A percentile compares a stretch with the other conserved stretches of the same genome.
phyloP scores from a whole-genome alignment of 1,284 basidiomycete genomes.

The Ceratobasidium sp. region DNA sequence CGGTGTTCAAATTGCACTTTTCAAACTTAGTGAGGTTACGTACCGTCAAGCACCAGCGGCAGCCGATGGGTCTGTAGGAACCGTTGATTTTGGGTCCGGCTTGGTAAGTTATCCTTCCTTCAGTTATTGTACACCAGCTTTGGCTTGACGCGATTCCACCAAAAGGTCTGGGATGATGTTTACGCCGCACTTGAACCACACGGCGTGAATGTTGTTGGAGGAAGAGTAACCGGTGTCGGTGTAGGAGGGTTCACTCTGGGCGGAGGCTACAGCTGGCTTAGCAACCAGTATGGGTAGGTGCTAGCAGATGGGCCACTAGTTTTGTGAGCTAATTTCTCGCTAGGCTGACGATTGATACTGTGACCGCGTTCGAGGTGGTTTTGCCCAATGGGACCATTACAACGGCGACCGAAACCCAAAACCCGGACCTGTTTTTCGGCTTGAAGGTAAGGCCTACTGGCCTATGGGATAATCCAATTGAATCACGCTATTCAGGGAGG shows the following conservation, averaged over 20 bases:
- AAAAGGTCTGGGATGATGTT: constrained; percentile 61
- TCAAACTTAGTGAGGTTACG: constrained; percentile 55
- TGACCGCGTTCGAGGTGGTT: constrained; percentile 57
- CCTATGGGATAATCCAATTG: background rate
- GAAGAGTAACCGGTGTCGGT: constrained; percentile 59
- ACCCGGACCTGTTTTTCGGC: constrained; percentile 57
- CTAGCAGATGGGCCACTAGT: background rate
- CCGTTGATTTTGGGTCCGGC: constrained; percentile 59
- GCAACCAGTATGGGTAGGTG: constrained; percentile 17
- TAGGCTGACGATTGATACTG: constrained; percentile 57
- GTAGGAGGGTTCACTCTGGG: constrained; percentile 62
- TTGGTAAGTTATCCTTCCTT: constrained; percentile 42
- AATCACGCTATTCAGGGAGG: constrained; percentile 25
- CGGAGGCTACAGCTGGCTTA: constrained; percentile 54
- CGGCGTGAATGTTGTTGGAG: constrained; percentile 61
- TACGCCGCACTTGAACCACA: constrained; percentile 57
- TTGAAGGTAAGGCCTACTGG: constrained; percentile 50
- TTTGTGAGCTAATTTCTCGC: constrained; percentile 54
- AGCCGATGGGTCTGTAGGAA: constrained; percentile 46
- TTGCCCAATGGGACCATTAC: constrained; percentile 55
- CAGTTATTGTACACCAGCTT: background rate
- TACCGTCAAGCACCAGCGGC: constrained; percentile 49
- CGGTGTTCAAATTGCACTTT: constrained; percentile 65
- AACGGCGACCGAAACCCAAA: constrained; percentile 51
- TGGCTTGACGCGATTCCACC: background rate